Conservation (phyloP, 2,329 filamentous ascomycete genomes). For the Colletotrichum tanaceti region DNA sequence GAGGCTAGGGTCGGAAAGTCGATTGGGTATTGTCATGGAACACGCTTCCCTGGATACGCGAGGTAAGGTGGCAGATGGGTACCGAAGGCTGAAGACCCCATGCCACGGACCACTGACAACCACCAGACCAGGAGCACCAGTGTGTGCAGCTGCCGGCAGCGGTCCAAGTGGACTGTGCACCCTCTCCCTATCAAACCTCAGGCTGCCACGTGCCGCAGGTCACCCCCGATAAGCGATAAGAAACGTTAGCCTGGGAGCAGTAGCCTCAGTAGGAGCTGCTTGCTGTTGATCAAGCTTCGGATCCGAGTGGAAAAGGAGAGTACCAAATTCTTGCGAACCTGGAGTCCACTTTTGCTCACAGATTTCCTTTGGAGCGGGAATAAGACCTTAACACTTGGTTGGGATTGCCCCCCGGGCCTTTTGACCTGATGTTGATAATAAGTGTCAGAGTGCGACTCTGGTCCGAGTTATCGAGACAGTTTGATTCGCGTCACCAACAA, state of each 20-base stretch:
- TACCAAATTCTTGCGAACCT: background rate
- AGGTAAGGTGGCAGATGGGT: conserved; percentile 18
- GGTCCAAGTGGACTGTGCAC: conserved; percentile 35
- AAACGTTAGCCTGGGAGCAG: background rate
- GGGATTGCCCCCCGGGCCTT: background rate
- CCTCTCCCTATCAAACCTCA: background rate
- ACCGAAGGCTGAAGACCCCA: conserved; percentile 19
- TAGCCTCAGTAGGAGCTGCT: background rate
- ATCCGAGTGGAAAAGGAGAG: conserved; percentile 2
- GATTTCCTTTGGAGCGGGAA: background rate
- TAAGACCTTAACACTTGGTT: no score
- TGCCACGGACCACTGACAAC: conserved; percentile 9
- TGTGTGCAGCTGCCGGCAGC: conserved; percentile 11
- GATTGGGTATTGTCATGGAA: conserved; percentile 31
- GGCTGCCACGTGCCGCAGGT: background rate
- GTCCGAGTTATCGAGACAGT: conserved; percentile 23
- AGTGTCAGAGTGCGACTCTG: conserved; percentile 13
- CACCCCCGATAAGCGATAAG: conserved; percentile 13
- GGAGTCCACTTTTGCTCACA: background rate
- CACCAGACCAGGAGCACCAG: background rate
- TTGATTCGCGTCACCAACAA: conserved; percentile 29
- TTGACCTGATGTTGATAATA: no score
- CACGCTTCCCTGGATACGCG: conserved; percentile 18
- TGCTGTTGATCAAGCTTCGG: background rate
- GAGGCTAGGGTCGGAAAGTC: conserved; percentile 14